phyloP scores from a whole-genome alignment of 2,329 filamentous ascomycete species.

The Fusarium oxysporum region DNA sequence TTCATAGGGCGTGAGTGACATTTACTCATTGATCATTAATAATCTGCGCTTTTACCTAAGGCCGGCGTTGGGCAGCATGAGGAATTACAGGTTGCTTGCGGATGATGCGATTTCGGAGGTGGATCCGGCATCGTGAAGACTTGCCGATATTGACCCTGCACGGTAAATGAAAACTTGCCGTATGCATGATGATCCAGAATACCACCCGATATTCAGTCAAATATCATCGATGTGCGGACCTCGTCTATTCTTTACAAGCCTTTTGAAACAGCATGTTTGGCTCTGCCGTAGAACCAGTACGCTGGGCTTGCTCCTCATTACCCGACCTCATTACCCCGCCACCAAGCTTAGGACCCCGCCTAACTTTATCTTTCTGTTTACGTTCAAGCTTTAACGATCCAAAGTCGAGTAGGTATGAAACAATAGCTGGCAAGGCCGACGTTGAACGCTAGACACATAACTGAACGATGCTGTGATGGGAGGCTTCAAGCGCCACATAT shows the following conservation, averaged over 20 bases:
- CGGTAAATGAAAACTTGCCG: not conserved
- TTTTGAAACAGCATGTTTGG: not conserved
- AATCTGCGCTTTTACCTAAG: not conserved
- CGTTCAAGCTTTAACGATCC: not conserved
- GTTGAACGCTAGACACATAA: not conserved
- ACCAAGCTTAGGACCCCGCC: not conserved
- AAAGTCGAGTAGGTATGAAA: not conserved
- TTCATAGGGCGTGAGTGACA: not conserved
- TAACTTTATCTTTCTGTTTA: too few relatives aligned
- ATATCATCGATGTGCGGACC: not conserved
- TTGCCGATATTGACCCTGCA: not conserved
- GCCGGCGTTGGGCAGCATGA: not conserved
- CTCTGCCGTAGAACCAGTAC: not conserved
- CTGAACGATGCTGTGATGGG: not conserved
- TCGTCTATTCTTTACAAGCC: not conserved
- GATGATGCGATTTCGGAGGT: not conserved
- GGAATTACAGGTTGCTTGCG: not conserved
- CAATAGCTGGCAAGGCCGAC: not conserved
- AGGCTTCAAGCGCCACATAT: not conserved
- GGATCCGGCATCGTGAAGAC: not conserved
- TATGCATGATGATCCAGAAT: not conserved
- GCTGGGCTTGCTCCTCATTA: not conserved
- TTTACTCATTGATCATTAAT: fast-evolving
- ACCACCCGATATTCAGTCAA: fast-evolving
- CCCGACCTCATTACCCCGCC: not conserved